phyloP scores from a whole-genome alignment of 2,329 filamentous ascomycete species.

The Trichoderma polysporum region DNA sequence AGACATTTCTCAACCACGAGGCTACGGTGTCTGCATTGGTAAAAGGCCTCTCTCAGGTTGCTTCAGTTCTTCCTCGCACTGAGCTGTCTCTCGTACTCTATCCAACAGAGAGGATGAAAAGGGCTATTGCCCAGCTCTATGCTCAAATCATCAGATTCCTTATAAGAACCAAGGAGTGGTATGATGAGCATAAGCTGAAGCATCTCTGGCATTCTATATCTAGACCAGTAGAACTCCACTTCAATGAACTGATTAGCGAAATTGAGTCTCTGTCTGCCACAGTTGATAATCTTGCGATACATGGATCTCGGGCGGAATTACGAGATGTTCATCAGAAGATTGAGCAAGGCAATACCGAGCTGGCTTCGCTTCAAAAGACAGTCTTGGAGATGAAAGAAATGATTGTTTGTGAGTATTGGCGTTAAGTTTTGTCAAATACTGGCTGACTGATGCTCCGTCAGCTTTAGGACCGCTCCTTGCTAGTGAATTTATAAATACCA shows the following conservation, averaged over 20 bases:
- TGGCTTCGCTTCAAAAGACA: not conserved
- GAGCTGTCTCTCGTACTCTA: not conserved
- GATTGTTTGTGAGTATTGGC: not conserved
- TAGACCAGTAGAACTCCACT: not conserved
- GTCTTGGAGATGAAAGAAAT: not conserved
- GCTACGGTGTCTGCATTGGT: not conserved
- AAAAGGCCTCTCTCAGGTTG: not conserved
- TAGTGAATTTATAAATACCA: not conserved
- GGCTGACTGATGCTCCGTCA: not conserved
- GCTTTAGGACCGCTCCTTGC: not conserved
- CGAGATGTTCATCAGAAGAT: not conserved
- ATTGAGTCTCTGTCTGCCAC: not conserved
- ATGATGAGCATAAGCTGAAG: not conserved
- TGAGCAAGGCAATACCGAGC: not conserved
- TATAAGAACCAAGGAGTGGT: not conserved
- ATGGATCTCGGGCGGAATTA: not conserved
- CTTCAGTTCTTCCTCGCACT: not conserved
- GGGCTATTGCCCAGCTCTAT: not conserved
- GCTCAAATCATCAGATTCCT: not conserved
- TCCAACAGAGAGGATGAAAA: not conserved
- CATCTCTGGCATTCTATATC: conserved; percentile 1
- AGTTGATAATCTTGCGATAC: not conserved
- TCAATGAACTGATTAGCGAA: not conserved
- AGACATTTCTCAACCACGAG: not conserved
- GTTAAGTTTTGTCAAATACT: not conserved